A percentile compares a stretch with the other conserved stretches of the same genome.
phyloP scores from a whole-genome alignment of 805 yeast species.

The Yueomyces sp. region DNA sequence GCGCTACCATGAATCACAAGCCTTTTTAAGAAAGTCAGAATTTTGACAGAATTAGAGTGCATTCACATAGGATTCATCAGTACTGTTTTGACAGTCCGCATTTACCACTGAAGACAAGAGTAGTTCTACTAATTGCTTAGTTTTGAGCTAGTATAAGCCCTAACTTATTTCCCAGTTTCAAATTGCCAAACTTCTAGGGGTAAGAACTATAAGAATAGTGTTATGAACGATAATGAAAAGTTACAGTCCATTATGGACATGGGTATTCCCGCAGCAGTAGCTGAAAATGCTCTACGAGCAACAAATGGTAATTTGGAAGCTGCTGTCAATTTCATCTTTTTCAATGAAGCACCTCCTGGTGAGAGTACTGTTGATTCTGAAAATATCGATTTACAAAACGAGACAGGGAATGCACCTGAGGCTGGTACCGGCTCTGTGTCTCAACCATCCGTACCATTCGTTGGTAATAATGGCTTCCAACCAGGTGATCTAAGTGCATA shows the following conservation, averaged over 20 bases:
- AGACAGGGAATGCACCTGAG: not conserved
- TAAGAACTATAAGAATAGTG: too few species aligned
- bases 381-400: not conserved
- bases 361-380: not conserved
- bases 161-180: too few species aligned
- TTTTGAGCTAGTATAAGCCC: too few species aligned
- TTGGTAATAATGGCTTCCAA: not conserved
- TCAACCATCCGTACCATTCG: not conserved
- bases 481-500: not conserved
- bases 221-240: not conserved
- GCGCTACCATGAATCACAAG: too few species aligned
- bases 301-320: conserved; percentile 45
- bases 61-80: too few species aligned
- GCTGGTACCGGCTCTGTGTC: not conserved
- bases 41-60: too few species aligned
- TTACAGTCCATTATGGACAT: conserved; percentile 32
- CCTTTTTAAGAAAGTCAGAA: too few species aligned
- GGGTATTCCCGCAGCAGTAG: conserved; percentile 56
- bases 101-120: too few species aligned
- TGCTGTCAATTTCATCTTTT: conserved; percentile 34
- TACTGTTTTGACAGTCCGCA: too few species aligned
- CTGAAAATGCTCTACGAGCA: conserved; percentile 46
- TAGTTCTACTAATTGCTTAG: too few species aligned
- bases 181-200: too few species aligned
- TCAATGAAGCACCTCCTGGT: conserved; percentile 4